Base-by-base conservation (phyloP, 1,139 yeast species). In the Geotrichum fermentans region DNA sequence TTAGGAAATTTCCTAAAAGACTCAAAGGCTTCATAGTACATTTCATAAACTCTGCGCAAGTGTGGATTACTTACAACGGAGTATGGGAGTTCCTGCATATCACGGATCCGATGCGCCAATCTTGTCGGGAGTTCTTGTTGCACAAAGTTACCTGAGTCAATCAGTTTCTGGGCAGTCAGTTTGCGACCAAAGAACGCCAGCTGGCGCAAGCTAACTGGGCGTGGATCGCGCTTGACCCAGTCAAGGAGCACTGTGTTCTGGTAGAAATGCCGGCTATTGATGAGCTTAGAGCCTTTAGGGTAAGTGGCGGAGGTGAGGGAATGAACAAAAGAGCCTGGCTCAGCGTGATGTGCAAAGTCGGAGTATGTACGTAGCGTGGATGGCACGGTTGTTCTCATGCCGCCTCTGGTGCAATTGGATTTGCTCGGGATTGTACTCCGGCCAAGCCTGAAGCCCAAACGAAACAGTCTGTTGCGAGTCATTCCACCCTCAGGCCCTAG, bases 161-260 rank as follows among this genome's bases (percentile, higher is more conserved):
- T 69, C 47, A 92, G 74, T 68, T 90, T 89, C 40, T 83, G 87
- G 54, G 78, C 78, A n/a, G 89, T 85, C 47, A 90, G 68, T 51
- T 78, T 78, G 60, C 83, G 83, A 43, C 96, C 97, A 64, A 83
- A 92, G 45, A 89, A 90, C 1, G 96, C 96, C 57, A 90, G 68
- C 60, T 90, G 97, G 52, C 89, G 73, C 26, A 92, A 67, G 0
- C 96, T 83, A 18, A 92, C 95, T 0, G 97, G 96, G 61, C 87
- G 88, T 0, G 96, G 92, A n/a, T 73, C 68, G 55, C 80, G 77
- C 51, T 74, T 71, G 21, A 78, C 68, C 77, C 88, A 89, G 44
- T 77, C 77, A 64, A 82, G 71, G 50, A 90, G 70, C 7, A 87
- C 75, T 22, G 83, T 80, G 63, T 89, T 89, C 60, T 90, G 97